Evolutionary conservation across 1,284 basidiomycete genomes (phyloP), one percentile per base, ranked within the genome.

Genomic region (Cerioporus squamosus): DNA sequence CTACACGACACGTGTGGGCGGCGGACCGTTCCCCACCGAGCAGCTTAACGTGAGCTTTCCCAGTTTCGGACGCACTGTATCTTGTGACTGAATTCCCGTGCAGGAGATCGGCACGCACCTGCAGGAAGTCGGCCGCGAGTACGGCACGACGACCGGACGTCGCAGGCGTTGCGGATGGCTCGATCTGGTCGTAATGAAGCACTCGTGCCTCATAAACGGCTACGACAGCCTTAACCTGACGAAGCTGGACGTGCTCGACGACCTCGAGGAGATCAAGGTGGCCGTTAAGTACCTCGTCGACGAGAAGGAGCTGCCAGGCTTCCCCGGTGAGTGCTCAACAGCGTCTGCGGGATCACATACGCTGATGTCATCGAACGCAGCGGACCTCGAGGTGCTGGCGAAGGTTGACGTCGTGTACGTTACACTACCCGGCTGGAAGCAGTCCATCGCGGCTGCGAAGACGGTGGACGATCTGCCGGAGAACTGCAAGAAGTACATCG

Each of bases 21-120:
- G 95, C 52, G 97, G 97, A 1, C 97, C 97, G 10, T 99, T 99
- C 85, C 95, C 97, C 5, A 94, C 94, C 4, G 97, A 99, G 76
- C 93, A 96, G 72, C 83, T 96, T 62, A 93, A 96, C 74, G 89
- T 92, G 59, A 56, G 86, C 78, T 9, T 8, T 5, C n/a, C n/a
- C n/a, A 29, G 1, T 29, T 29, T 45, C 24, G 26, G 53, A 17
- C 12, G 9, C 22, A 10, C 15, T 22, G 38, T 38, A n/a, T 22
- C 20, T n/a, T 42, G 5, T 44, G 9, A n/a, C 44, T 33, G 20
- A 61, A 38, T 51, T 18, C n/a, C 14, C 18, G 6, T 48, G 17
- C 44, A 94, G 92, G 86, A 90, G 36, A 77, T 91, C 46, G 97
- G 97, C 15, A 82, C 83, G 38, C 94, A 96, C 69, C 79, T 99